These are phyloP conservation scores for Theileria annulata DNA, from an alignment of 169 alveolate species.

Conservation along the genomic window DNA sequence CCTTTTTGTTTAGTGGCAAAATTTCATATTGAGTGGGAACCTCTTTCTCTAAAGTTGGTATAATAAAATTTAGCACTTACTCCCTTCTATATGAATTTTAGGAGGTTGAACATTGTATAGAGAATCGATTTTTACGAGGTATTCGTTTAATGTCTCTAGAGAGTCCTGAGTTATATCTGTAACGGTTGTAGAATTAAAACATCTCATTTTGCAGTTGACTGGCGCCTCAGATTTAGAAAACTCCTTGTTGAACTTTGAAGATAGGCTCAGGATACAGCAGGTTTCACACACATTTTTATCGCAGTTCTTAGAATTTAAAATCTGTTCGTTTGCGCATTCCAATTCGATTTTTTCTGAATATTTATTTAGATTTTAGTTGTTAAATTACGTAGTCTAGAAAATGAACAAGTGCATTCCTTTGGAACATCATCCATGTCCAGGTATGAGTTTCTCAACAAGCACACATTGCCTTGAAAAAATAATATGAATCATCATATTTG, in stretches of 20 bases:
- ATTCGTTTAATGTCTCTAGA: slow-evolving; percentile 44
- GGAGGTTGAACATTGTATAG: slow-evolving; percentile 37
- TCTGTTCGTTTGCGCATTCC: slow-evolving; percentile 52
- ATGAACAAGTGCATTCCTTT: slow-evolving; percentile 55
- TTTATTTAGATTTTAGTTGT: background rate
- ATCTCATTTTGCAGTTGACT: slow-evolving; percentile 55
- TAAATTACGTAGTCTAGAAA: slow-evolving; percentile 58
- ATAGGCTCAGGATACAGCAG: slow-evolving; percentile 55
- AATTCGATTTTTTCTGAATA: slow-evolving; percentile 50
- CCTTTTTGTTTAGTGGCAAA: slow-evolving; percentile 46
- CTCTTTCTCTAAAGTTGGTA: slow-evolving; percentile 7
- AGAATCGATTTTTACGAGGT: slow-evolving; percentile 28
- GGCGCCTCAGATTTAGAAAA: slow-evolving; percentile 22
- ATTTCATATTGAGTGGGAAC: slow-evolving; percentile 66
- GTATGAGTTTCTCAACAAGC: slow-evolving; percentile 47
- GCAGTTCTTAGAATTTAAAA: slow-evolving; percentile 17
- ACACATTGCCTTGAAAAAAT: slow-evolving; percentile 42
- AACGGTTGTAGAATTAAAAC: slow-evolving; percentile 53
- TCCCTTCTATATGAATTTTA: slow-evolving; percentile 15
- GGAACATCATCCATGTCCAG: slow-evolving; percentile 53
- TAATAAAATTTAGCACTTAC: background rate
- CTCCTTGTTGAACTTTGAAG: slow-evolving; percentile 34
- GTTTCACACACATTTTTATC: slow-evolving; percentile 56
- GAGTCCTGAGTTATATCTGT: slow-evolving; percentile 66
- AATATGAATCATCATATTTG: too few relatives aligned